Percentiles rank a stretch among this genome's conserved stretches.
Conservation (phyloP, 345 rosid genomes). For the Clausena lansium region DNA sequence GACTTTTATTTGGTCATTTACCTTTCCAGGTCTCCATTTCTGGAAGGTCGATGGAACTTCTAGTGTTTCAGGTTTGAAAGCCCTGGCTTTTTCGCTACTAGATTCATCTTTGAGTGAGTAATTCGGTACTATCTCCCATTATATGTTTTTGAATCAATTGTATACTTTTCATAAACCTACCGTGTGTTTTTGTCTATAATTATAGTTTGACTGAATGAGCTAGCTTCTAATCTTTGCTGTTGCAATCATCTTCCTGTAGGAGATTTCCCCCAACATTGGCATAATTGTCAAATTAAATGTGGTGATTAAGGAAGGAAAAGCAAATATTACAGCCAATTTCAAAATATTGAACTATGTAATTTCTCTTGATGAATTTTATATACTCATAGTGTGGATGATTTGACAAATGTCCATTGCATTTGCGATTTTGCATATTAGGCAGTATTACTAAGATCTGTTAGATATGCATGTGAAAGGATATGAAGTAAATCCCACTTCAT, state of each 20-base stretch:
- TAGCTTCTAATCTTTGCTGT: conserved; percentile 7
- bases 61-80: conserved; percentile 90
- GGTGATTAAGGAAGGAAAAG: conserved; percentile 59
- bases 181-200: not conserved
- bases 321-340: conserved; percentile 57
- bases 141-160: not conserved
- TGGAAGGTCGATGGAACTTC: conserved; percentile 92
- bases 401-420: too few relatives aligned
- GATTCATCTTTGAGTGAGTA: conserved; percentile 64
- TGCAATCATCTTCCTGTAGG: conserved; percentile 50
- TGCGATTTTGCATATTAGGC: too few relatives aligned
- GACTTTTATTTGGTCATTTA: conserved; percentile 44
- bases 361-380: not conserved
- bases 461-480: too few relatives aligned
- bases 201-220: not conserved
- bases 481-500: too few relatives aligned
- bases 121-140: not conserved
- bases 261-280: conserved; percentile 74
- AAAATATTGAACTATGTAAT: conserved; percentile 73
- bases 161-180: not conserved
- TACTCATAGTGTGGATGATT: not conserved
- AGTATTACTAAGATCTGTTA: too few relatives aligned
- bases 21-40: conserved; percentile 83
- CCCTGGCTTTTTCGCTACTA: conserved; percentile 71
- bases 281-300: conserved; percentile 68